Evolutionary conservation across 371 early-diverging fungal species (phyloP), one percentile per base, ranked within the genome.

Genomic region (Actinomortierella wolfii): DNA sequence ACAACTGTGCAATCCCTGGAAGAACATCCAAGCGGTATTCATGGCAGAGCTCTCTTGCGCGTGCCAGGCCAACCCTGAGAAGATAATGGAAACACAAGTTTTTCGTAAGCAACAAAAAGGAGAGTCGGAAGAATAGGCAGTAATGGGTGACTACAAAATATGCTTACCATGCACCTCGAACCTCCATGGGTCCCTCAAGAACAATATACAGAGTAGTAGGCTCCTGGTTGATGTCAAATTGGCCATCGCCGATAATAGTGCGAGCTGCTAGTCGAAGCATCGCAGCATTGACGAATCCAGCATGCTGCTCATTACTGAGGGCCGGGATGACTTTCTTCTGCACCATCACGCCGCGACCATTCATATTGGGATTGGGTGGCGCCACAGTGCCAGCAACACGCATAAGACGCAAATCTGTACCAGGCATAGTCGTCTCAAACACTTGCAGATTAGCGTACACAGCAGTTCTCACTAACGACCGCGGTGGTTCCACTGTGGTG

Each of bases 241-340:
- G 67, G 0, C 81, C 84, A 48, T 79, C 79, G 0, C 81, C 83
- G 51, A 84, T 68, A 1, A 79, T 79, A 1, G 79, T 76, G 18
- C 76, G 67, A 15, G 85, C 85, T 0, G 83, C 85, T 41, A 80
- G 68, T 1, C 85, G 76, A 25, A 84, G 44, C 58, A 81, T 81
- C 0, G 85, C 77, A 0, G 85, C 85, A 63, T 84, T 84, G 21
- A 84, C 79, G 56, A 81, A 84, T 1, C 82, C 82, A 41, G 77
- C 76, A 39, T 76, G 78, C 20, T 78, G 71, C 49, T 83, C 78
- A 50, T 71, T 71, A 40, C 64, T 71, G 26, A 71, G 49, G 1
- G 71, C 66, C 15, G 71, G 65, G 53, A 79, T 64, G 28, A 74
- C 64, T 42, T 67, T 74, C 59, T 75, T 64, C 48, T 73, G 67